phyloP scores from a whole-genome alignment of 2,329 filamentous ascomycete genomes.

The Colletotrichum gigasporum region DNA sequence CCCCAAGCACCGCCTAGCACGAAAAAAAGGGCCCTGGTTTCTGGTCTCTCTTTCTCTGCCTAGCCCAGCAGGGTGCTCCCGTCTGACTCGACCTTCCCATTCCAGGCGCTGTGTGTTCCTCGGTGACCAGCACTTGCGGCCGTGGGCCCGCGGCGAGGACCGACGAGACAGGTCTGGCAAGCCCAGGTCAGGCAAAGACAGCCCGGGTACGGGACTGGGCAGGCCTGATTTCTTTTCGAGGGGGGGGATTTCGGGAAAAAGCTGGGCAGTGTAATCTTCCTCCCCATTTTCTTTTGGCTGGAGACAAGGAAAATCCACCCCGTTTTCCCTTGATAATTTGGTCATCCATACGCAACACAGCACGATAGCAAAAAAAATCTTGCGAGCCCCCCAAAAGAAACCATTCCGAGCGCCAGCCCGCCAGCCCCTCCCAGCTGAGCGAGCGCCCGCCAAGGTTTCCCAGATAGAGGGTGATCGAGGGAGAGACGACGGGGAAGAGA shows the following conservation, averaged over 20 bases:
- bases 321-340: background rate
- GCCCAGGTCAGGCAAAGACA: background rate
- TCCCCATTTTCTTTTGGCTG: constrained; percentile 5
- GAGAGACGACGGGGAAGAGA: background rate
- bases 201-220: background rate
- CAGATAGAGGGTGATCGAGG: background rate
- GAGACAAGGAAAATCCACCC: constrained; percentile 2
- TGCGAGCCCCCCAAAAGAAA: constrained; percentile 16
- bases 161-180: background rate
- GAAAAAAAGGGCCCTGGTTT: background rate
- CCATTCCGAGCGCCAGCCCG: constrained; percentile 9
- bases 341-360: constrained; percentile 6
- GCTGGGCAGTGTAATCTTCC: background rate
- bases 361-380: background rate
- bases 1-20: constrained; percentile 17
- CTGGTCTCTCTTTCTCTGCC: background rate
- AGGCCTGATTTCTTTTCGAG: constrained; percentile 23
- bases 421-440: background rate
- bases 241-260: background rate
- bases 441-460: constrained; percentile 9
- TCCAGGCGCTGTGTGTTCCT: constrained; percentile 11
- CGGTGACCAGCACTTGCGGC: constrained; percentile 4
- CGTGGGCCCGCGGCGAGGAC: background rate
- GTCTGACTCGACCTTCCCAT: constrained; percentile 16
- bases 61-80: background rate